Percentiles rank a stretch among this genome's conserved stretches.
Conservation (phyloP, 163 green algal genomes). For the Volvox carteri region DNA sequence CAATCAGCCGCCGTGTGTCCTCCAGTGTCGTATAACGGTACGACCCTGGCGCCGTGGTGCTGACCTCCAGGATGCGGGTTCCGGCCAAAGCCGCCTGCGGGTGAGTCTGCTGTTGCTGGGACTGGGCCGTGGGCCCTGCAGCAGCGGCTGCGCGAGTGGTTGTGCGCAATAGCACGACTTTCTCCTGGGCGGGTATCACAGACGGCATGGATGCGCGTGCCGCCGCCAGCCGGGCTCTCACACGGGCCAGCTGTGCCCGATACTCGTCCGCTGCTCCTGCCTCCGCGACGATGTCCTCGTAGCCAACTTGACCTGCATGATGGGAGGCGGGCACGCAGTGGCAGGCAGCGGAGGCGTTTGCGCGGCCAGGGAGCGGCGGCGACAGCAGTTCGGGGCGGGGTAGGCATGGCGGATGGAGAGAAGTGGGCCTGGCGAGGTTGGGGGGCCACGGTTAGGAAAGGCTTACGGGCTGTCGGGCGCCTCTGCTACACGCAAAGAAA, state of each 20-base stretch:
- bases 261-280: constrained; percentile 21
- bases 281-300: constrained; percentile 55
- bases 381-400: too few relatives aligned
- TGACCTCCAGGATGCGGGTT: constrained; percentile 19
- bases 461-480: too few relatives aligned
- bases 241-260: constrained; percentile 20
- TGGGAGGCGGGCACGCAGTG: too few relatives aligned
- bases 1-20: constrained; percentile 45
- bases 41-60: neutral
- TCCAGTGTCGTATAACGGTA: constrained; percentile 53
- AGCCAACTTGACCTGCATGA: constrained; percentile 32
- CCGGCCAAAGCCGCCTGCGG: neutral
- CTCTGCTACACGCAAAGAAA: too few relatives aligned
- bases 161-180: constrained; percentile 22
- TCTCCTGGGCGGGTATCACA: constrained; percentile 44
- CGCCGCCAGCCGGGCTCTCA: constrained; percentile 39
- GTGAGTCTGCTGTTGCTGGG: neutral
- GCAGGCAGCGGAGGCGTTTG: too few relatives aligned
- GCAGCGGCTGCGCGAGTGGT: neutral
- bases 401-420: too few relatives aligned
- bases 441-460: too few relatives aligned
- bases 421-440: too few relatives aligned
- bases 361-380: too few relatives aligned
- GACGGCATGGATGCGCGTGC: constrained; percentile 24
- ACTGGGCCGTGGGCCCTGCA: neutral